Evolutionary conservation across 2,329 filamentous ascomycete species (phyloP), one percentile per base, ranked within the genome.

Genomic region (Gliomastix tumulicola): DNA sequence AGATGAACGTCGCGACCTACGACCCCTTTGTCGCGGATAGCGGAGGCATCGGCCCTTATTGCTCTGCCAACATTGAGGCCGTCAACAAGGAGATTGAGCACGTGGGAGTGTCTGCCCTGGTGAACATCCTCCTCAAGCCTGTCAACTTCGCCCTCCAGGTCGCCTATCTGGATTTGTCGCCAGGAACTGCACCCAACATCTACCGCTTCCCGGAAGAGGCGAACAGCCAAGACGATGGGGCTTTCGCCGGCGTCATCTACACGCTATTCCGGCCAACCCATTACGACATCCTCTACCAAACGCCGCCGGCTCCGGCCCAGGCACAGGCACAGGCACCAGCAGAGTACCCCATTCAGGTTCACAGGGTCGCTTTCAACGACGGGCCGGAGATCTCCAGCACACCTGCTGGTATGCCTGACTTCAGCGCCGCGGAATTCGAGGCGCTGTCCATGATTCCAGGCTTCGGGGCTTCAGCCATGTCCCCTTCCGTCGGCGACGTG

Each of bases 241-340:
- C 54, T 1, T 50, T 72, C 1, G 71, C 66, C 0, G 67, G 70
- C 19, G 67, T 74, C 21, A 74, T 82, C 23, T 67, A 76, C 47
- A 64, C 73, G 41, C 71, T 70, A 53, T 89, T 65, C 74, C 80
- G 66, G 55, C 94, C 67, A 30, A 88, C 87, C 41, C 92, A 97
- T 61, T 98, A 97, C 59, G 92, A 97, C 59, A 81, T 98, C 42
- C 72, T 97, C 22, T 98, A 98, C 67, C 81, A 78, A 54, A 66
- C 71, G 38, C 50, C 40, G 3, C 36, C 41, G 51, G 35, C 31
- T 45, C 39, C 41, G 51, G n/a, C n/a, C n/a, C n/a, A n/a, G n/a
- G n/a, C n/a, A n/a, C n/a, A n/a, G n/a, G n/a, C n/a, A n/a, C n/a
- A n/a, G n/a, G n/a, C n/a, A n/a, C 52, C 34, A 43, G 21, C 34